These are phyloP conservation scores for Aspergillus neoniger DNA, from an alignment of 2,329 filamentous ascomycete species.

Conservation along the genomic window DNA sequence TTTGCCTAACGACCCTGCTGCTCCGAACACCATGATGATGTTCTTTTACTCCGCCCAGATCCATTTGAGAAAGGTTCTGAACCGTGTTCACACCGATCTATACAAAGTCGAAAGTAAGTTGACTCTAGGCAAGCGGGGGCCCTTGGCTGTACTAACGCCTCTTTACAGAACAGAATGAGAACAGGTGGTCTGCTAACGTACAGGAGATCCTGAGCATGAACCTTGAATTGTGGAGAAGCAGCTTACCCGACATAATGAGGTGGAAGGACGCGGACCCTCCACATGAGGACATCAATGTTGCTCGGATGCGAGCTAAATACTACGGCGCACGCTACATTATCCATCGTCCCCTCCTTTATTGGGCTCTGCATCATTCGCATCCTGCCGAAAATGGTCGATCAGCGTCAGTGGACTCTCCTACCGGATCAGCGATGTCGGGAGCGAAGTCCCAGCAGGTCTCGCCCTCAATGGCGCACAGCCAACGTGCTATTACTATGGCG, in stretches of 20 bases:
- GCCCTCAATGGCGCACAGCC: slow-evolving; percentile 35
- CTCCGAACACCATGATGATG: slow-evolving; percentile 48
- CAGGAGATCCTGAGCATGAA: slow-evolving; percentile 49
- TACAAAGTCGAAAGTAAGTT: slow-evolving; percentile 49
- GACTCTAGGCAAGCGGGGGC: background rate
- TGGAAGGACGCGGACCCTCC: slow-evolving; percentile 71
- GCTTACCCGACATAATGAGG: slow-evolving; percentile 54
- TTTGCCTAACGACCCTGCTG: slow-evolving; percentile 35
- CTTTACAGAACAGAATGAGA: slow-evolving; percentile 32
- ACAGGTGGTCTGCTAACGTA: slow-evolving; percentile 39
- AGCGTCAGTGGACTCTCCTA: slow-evolving; percentile 35
- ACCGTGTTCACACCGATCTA: slow-evolving; percentile 57
- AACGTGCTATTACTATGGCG: slow-evolving; percentile 33
- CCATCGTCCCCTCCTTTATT: slow-evolving; percentile 73
- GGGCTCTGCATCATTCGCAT: slow-evolving; percentile 56
- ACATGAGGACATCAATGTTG: slow-evolving; percentile 73
- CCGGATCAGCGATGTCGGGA: slow-evolving; percentile 27
- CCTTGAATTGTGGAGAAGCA: slow-evolving; percentile 56
- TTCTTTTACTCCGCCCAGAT: slow-evolving; percentile 64
- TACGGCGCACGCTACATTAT: slow-evolving; percentile 91
- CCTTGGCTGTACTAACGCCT: background rate
- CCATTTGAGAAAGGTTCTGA: slow-evolving; percentile 59
- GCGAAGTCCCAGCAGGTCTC: slow-evolving; percentile 40
- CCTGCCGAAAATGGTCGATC: slow-evolving; percentile 38
- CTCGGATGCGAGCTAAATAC: slow-evolving; percentile 87